Evolutionary conservation across 148 eudicot genomes (phyloP).

Genomic region (Nepenthes mirabilis): DNA sequence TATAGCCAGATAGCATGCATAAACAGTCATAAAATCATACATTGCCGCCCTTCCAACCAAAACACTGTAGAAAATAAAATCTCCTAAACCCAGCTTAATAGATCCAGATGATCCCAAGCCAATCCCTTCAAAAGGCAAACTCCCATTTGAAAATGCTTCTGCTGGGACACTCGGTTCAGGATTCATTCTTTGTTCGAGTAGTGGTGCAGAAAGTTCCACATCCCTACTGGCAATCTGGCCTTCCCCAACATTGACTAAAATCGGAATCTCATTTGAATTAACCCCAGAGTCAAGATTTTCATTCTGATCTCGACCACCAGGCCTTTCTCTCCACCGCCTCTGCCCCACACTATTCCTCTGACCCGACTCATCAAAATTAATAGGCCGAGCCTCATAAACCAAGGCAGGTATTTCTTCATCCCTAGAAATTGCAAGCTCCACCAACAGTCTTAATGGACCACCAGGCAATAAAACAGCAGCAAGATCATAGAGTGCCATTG

Average conservation of each 20-base stretch:
- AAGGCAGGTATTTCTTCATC: constrained; percentile 96
- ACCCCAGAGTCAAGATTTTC: constrained; percentile 9
- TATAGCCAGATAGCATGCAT: constrained; percentile 87
- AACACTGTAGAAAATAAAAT: constrained; percentile 91
- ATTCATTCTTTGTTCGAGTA: constrained; percentile 41
- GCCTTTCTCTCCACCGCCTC: constrained; percentile 71
- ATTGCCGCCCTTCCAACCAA: constrained; percentile 95
- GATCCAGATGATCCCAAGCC: constrained; percentile 88
- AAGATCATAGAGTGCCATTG: constrained; percentile 83
- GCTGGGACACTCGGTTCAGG: constrained; percentile 17
- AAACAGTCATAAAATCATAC: constrained; percentile 91
- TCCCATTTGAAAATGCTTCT: constrained; percentile 21
- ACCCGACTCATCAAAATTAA: constrained; percentile 22
- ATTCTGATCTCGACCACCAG: constrained; percentile 10
- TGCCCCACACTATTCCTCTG: constrained; percentile 9
- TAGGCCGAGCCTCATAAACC: constrained; percentile 94
- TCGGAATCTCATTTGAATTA: constrained; percentile 6
- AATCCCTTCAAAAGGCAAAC: constrained; percentile 71
- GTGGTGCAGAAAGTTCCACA: constrained; percentile 42
- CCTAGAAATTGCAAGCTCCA: constrained; percentile 83
- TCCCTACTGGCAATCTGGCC: constrained; percentile 12
- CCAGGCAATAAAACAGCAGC: constrained; percentile 90
- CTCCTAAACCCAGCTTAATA: constrained; percentile 82
- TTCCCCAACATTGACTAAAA: constrained; percentile 5
- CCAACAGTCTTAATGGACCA: constrained; percentile 81